Evolutionary conservation across 2,329 filamentous ascomycete genomes (phyloP).

Genomic region (Bipolaris oryzae): DNA sequence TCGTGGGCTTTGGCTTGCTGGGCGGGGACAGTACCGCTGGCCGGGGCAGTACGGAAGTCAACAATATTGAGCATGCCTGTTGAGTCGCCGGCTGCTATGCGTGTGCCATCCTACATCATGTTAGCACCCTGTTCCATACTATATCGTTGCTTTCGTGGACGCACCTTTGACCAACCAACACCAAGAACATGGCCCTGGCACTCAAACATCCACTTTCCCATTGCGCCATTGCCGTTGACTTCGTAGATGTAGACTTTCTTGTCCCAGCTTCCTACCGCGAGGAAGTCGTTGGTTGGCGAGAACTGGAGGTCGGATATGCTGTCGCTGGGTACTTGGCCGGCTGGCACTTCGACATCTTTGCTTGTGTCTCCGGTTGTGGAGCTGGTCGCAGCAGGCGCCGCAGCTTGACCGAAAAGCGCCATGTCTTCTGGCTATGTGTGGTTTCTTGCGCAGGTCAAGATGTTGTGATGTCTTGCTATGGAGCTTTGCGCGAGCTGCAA

Average conservation of each 20-base stretch:
- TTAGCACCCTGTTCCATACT: constrained; percentile 16
- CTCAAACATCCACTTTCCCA: constrained; percentile 84
- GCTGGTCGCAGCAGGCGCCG: constrained; percentile 60
- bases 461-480: constrained; percentile 12
- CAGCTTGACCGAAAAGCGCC: constrained; percentile 66
- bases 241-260: constrained; percentile 98
- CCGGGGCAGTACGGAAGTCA: constrained; percentile 67
- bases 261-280: constrained; percentile 94
- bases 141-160: constrained; percentile 31
- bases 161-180: constrained; percentile 86
- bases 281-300: constrained; percentile 75
- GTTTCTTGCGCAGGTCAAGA: constrained; percentile 12
- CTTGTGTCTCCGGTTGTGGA: constrained; percentile 89
- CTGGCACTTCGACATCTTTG: constrained; percentile 79
- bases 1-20: constrained; percentile 76
- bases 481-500: constrained; percentile 32
- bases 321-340: constrained; percentile 74
- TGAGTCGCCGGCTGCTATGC: constrained; percentile 84
- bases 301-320: constrained; percentile 88
- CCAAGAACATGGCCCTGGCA: constrained; percentile 81
- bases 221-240: constrained; percentile 79
- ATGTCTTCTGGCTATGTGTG: constrained; percentile 44
- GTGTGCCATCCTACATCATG: constrained; percentile 76
- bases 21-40: constrained; percentile 32
- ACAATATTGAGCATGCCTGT: constrained; percentile 91